Conservation (phyloP, 495 filamentous ascomycete species). For the Penicillium argentinense region DNA sequence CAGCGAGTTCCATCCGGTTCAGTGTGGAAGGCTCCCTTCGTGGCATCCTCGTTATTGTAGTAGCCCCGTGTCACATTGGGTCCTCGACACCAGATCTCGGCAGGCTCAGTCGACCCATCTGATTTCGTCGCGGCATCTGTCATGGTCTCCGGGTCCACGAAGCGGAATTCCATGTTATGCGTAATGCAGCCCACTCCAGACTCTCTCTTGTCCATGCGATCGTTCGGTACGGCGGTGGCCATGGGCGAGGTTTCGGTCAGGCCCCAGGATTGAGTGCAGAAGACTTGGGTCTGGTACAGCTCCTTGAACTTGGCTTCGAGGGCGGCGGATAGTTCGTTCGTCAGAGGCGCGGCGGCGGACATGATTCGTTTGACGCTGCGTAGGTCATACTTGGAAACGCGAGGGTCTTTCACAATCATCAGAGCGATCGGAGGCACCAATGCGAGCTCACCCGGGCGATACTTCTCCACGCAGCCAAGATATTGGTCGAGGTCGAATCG, state of each 20-base stretch:
- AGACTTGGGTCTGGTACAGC: conserved; percentile 49
- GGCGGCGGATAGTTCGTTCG: conserved; percentile 61
- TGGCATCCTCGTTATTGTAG: conserved; percentile 63
- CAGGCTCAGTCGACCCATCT: conserved; percentile 48
- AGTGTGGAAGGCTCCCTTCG: conserved; percentile 54
- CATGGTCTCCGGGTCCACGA: conserved; percentile 49
- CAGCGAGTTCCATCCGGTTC: conserved; percentile 51
- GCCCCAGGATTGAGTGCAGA: conserved; percentile 73
- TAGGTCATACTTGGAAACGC: conserved; percentile 70
- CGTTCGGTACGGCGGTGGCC: conserved; percentile 43
- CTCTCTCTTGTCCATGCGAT: conserved; percentile 53
- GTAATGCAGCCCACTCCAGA: conserved; percentile 58
- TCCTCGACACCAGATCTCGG: conserved; percentile 57
- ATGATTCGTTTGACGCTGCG: conserved; percentile 68
- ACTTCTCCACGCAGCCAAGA: conserved; percentile 20
- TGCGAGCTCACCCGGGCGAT: conserved; percentile 21
- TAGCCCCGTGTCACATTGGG: conserved; percentile 69
- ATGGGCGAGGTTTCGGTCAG: conserved; percentile 64
- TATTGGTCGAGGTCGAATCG: conserved; percentile 67
- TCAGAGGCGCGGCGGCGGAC: conserved; percentile 79
- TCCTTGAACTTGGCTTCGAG: conserved; percentile 54
- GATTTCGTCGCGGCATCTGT: conserved; percentile 33
- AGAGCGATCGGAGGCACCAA: conserved; percentile 74
- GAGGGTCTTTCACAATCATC: conserved; percentile 66
- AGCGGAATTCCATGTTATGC: conserved; percentile 58